Conservation (phyloP, 306 rosid species). For the Erythrophleum fordii region DNA sequence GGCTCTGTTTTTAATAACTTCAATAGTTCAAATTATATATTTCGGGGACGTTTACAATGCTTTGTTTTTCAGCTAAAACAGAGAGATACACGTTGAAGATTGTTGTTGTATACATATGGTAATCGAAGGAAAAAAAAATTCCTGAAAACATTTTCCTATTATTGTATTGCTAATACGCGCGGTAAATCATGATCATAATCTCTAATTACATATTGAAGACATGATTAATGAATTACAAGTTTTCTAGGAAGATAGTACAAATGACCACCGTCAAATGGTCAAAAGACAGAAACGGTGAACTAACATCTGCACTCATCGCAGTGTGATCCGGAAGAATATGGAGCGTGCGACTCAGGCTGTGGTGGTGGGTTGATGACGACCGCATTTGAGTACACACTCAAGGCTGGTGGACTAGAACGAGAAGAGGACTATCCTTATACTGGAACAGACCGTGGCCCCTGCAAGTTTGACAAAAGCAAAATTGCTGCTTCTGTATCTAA, state of each 20-base stretch:
- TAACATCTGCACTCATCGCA: constrained; percentile 39
- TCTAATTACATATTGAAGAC: neutral
- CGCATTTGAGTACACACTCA: constrained; percentile 76
- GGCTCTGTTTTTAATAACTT: neutral
- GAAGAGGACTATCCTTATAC: constrained; percentile 87
- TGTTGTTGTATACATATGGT: neutral
- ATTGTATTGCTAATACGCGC: neutral
- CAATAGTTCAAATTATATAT: neutral
- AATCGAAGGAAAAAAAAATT: neutral
- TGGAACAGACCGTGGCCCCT: constrained; percentile 70
- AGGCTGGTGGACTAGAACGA: constrained; percentile 77
- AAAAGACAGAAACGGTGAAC: neutral
- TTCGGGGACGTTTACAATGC: neutral
- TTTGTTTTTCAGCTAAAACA: neutral
- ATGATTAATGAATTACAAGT: neutral
- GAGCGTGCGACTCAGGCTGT: constrained; percentile 81
- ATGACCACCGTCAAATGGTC: neutral
- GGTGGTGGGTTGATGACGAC: constrained; percentile 78
- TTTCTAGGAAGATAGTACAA: neutral
- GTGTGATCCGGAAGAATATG: constrained; percentile 77
- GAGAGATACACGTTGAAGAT: neutral
- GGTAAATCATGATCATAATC: neutral
- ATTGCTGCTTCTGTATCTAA: constrained; percentile 69
- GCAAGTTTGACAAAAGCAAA: constrained; percentile 73
- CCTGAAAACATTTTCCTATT: neutral